Percentiles rank a stretch among this genome's conserved stretches.
phyloP scores from a whole-genome alignment of 805 yeast species.

The Schizosaccharomyces pombe region ASM294v3 CU329670.1:5461001-5461500 shows the following conservation, averaged over 20 bases:
- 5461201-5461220: slow-evolving; percentile 21
- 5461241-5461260: slow-evolving; percentile 34
- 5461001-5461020: slow-evolving; percentile 19
- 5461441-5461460: slow-evolving; percentile 24
- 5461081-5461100: slow-evolving; percentile 40
- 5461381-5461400: slow-evolving; percentile 48
- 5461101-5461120: slow-evolving; percentile 18
- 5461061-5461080: slow-evolving; percentile 49
- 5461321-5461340: slow-evolving; percentile 52
- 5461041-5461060: slow-evolving; percentile 34
- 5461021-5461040: slow-evolving; percentile 11
- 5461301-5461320: slow-evolving; percentile 46
- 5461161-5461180: slow-evolving; percentile 46
- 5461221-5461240: slow-evolving; percentile 28
- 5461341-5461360: slow-evolving; percentile 6
- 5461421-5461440: slow-evolving; percentile 54
- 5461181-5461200: slow-evolving; percentile 61
- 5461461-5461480: slow-evolving; percentile 34
- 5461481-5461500: slow-evolving; percentile 36
- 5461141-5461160: slow-evolving; percentile 15
- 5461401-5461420: slow-evolving; percentile 59
- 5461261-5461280: slow-evolving; percentile 23
- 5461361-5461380: slow-evolving; percentile 14
- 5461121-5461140: slow-evolving; percentile 17
- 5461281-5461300: slow-evolving; percentile 2